Evolutionary conservation across 2,329 filamentous ascomycete species (phyloP).

Genomic region (Paramyrothecium sp.): DNA sequence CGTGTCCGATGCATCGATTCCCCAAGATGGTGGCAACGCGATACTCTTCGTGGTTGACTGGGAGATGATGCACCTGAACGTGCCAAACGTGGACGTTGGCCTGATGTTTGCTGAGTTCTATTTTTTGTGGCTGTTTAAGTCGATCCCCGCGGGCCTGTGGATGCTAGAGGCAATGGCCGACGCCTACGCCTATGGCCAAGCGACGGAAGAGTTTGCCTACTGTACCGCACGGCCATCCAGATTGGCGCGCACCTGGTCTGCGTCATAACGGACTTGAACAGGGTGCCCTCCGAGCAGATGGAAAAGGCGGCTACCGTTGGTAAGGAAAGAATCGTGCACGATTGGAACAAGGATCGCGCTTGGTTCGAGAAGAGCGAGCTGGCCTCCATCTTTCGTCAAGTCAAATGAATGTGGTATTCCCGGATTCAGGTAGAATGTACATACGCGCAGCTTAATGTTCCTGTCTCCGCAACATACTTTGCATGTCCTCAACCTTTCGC

Average conservation of each 20-base stretch:
- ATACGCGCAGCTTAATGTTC: too few species aligned
- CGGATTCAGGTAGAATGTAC: too few species aligned
- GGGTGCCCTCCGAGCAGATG: not conserved
- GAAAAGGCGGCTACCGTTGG: not conserved
- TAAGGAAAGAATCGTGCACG: not conserved
- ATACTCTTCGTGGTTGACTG: not conserved
- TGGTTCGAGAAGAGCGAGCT: conserved; percentile 1
- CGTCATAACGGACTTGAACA: conserved; percentile 1
- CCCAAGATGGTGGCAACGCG: not conserved
- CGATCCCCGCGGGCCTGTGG: not conserved
- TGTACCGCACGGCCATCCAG: conserved; percentile 1
- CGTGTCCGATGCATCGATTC: not conserved
- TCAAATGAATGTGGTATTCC: conserved; percentile 1
- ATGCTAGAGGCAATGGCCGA: conserved; percentile 1
- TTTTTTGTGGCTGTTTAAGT: not conserved
- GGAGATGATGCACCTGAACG: conserved; percentile 2
- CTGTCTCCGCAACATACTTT: too few species aligned
- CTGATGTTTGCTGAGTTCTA: conserved; percentile 1
- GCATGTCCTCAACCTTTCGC: too few species aligned
- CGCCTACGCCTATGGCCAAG: not conserved
- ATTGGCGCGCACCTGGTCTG: not conserved
- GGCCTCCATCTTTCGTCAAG: not conserved
- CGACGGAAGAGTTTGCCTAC: not conserved
- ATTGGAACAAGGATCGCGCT: not conserved
- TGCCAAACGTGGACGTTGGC: not conserved